A percentile compares a stretch with the other conserved stretches of the same genome.
phyloP scores from a whole-genome alignment of 805 yeast species.

The Yarrowia sp. region DNA sequence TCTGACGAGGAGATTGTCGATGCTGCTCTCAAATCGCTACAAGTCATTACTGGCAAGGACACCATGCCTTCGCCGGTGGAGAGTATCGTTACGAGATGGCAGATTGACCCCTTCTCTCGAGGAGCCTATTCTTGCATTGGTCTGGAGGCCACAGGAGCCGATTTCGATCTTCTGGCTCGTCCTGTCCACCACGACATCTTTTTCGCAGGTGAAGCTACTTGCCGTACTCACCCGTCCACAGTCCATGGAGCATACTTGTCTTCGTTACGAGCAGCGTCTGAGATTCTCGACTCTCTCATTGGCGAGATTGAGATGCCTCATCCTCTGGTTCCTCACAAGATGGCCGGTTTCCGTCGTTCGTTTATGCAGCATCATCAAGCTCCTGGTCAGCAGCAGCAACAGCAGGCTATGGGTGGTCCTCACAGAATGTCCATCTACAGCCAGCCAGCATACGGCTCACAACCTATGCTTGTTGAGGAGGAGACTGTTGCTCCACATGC shows the following conservation, averaged over 20 bases:
- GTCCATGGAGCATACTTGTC: conserved; percentile 56
- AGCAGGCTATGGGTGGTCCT: conserved; percentile 15
- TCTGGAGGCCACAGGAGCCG: conserved; percentile 54
- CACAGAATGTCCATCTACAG: conserved; percentile 25
- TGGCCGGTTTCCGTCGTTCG: conserved; percentile 28
- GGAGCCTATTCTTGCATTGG: conserved; percentile 73
- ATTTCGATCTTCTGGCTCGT: conserved; percentile 53
- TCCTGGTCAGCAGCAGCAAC: neutral
- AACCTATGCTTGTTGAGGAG: conserved; percentile 32
- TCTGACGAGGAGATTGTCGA: conserved; percentile 50
- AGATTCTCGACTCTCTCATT: conserved; percentile 51
- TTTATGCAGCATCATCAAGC: conserved; percentile 24
- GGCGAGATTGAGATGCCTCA: conserved; percentile 53
- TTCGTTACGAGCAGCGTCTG: conserved; percentile 54
- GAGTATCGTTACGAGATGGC: conserved; percentile 72
- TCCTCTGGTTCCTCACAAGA: conserved; percentile 47
- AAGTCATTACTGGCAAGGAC: conserved; percentile 45
- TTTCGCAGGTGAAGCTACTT: conserved; percentile 57
- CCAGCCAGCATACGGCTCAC: conserved; percentile 17
- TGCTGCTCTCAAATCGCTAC: conserved; percentile 48
- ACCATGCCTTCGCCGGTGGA: conserved; percentile 48
- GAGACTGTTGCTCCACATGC: conserved; percentile 1
- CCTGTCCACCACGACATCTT: conserved; percentile 51
- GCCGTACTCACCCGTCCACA: conserved; percentile 53
- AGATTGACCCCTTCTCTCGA: conserved; percentile 73